These are phyloP conservation scores for Aspergillus sclerotiicarbonarius DNA, from an alignment of 495 filamentous ascomycete genomes.

Conservation along the genomic window DNA sequence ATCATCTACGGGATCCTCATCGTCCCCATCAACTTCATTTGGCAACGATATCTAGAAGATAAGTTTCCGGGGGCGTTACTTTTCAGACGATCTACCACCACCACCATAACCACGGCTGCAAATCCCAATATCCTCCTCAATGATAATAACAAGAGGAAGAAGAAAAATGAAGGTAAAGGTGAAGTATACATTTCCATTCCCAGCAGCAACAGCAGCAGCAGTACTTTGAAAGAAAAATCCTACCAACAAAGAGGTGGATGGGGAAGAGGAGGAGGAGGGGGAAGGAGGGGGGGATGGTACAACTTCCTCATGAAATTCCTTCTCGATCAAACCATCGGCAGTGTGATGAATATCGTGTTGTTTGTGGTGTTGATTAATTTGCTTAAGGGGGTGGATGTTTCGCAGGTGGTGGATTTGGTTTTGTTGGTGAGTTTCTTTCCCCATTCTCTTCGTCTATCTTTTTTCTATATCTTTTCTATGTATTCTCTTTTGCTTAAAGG, in stretches of 20 bases:
- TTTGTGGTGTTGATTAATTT: slow-evolving; percentile 64
- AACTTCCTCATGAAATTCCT: slow-evolving; percentile 80
- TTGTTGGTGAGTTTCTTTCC: slow-evolving; percentile 32
- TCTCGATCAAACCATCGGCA: slow-evolving; percentile 79
- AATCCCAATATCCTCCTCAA: not conserved
- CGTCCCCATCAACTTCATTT: slow-evolving; percentile 83
- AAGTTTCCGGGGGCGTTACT: slow-evolving; percentile 47
- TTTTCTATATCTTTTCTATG: not conserved
- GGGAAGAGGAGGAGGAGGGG: slow-evolving; percentile 24
- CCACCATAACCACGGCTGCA: not conserved
- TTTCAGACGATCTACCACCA: slow-evolving; percentile 13
- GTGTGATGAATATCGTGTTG: slow-evolving; percentile 70
- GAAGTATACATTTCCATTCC: not conserved
- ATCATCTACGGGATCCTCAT: slow-evolving; percentile 69
- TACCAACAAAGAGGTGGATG: slow-evolving; percentile 52
- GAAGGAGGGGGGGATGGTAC: slow-evolving; percentile 34
- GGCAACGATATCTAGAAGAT: slow-evolving; percentile 65
- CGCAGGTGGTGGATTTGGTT: slow-evolving; percentile 32
- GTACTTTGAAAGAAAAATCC: slow-evolving; percentile 20
- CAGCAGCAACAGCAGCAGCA: not conserved
- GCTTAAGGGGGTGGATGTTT: slow-evolving; percentile 41
- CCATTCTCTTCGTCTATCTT: slow-evolving; percentile 8
- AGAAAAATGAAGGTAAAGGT: slow-evolving; percentile 11
- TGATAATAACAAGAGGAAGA: too few relatives aligned
- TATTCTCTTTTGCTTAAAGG: not conserved